A percentile compares a stretch with the other conserved stretches of the same genome.
These are phyloP conservation scores for Mortierella sp. DNA, from an alignment of 371 early-diverging fungal species.

Conservation along the genomic window DNA sequence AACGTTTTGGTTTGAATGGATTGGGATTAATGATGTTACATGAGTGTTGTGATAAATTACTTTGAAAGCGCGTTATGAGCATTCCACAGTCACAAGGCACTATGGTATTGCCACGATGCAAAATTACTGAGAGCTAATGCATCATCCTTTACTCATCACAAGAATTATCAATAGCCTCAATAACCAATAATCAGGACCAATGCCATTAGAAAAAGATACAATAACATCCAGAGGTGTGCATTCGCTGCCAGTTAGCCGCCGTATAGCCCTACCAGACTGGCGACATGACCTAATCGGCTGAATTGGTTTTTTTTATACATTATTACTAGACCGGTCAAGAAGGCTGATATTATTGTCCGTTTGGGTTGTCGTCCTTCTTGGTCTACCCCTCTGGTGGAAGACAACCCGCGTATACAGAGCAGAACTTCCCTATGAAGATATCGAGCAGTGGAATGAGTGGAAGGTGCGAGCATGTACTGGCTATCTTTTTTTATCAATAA, in stretches of 20 bases:
- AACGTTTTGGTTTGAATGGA: not conserved
- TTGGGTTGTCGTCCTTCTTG: conserved; percentile 77
- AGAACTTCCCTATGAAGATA: conserved; percentile 78
- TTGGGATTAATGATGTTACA: not conserved
- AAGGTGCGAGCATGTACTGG: conserved; percentile 52
- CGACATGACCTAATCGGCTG: not conserved
- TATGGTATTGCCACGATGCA: not conserved
- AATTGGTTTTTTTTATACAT: not conserved
- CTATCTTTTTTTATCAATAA: not conserved
- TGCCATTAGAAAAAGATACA: conserved; percentile 19
- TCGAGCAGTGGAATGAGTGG: conserved; percentile 71
- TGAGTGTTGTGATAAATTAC: not conserved
- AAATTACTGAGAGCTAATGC: not conserved
- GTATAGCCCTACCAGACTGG: not conserved
- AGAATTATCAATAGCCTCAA: not conserved
- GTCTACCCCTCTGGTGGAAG: conserved; percentile 92
- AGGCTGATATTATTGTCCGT: conserved; percentile 67
- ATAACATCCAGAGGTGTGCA: conserved; percentile 17
- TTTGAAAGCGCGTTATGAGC: not conserved
- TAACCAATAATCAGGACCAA: not conserved
- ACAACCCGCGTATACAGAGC: conserved; percentile 94
- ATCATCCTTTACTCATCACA: not conserved
- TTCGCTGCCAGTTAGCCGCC: not conserved
- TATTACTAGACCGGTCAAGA: conserved; percentile 39
- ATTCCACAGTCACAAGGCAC: not conserved